Percentiles rank a stretch among this genome's conserved stretches.
phyloP scores from a whole-genome alignment of 2,329 filamentous ascomycete genomes.

The Apiospora hydei region DNA sequence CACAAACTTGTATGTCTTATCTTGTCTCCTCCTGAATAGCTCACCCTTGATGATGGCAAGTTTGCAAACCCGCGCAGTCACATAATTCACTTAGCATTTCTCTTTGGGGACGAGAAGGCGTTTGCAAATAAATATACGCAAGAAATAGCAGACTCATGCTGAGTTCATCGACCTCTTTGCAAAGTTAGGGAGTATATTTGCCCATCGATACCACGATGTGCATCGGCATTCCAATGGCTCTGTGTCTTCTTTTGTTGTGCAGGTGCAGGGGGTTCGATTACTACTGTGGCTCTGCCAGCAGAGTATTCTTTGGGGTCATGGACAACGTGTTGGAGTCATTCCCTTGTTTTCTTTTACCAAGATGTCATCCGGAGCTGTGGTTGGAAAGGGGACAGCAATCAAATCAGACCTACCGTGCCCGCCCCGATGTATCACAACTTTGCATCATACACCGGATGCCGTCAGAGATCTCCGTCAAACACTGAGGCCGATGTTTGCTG shows the following conservation, averaged over 20 bases:
- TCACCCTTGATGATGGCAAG: background rate
- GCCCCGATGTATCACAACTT: background rate
- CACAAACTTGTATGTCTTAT: background rate
- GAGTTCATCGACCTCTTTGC: background rate
- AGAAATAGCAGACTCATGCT: background rate
- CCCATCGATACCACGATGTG: background rate
- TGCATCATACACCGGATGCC: background rate
- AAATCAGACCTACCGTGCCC: background rate
- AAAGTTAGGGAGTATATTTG: background rate
- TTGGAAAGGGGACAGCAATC: slow-evolving; percentile 2
- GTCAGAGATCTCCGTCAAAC: slow-evolving; percentile 8
- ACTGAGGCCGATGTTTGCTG: background rate
- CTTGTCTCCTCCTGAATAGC: background rate
- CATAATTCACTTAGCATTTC: background rate
- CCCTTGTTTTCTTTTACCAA: background rate
- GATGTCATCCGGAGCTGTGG: background rate
- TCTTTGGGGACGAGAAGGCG: background rate
- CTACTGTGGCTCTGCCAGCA: no score
- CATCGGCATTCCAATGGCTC: background rate
- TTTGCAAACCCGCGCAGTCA: background rate
- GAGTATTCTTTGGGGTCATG: no score
- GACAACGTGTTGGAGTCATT: background rate
- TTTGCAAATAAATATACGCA: background rate
- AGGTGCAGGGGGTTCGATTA: background rate
- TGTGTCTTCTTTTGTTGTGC: background rate